Conservation (phyloP, 139 green algal species). For the Zygnema cylindricum region DNA sequence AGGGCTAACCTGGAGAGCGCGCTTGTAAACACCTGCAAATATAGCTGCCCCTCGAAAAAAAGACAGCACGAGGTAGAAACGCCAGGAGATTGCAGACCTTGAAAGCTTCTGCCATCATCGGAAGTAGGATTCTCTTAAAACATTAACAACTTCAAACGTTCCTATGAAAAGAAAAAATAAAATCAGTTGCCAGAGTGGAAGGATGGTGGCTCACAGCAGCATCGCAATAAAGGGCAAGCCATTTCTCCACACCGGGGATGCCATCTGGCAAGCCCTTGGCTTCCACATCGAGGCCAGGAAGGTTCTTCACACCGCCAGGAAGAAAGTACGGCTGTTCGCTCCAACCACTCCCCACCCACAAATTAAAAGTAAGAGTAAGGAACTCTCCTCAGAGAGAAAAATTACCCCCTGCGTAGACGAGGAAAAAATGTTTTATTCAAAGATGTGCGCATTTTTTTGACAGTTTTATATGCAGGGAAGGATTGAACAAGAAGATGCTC, state of each 20-base stretch:
- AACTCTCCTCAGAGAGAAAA: neutral
- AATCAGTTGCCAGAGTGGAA: too few relatives aligned
- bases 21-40: constrained; percentile 83
- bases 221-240: constrained; percentile 79
- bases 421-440: too few relatives aligned
- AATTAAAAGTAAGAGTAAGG: neutral
- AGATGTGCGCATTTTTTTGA: too few relatives aligned
- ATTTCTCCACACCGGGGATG: constrained; percentile 80
- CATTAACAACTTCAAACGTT: too few relatives aligned
- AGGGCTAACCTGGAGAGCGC: constrained; percentile 63
- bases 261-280: constrained; percentile 65
- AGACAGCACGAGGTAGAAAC: constrained; percentile 90
- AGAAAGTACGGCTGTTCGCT: constrained; percentile 77
- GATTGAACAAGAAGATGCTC: constrained; percentile 17
- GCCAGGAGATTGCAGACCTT: constrained; percentile 67
- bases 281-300: constrained; percentile 1
- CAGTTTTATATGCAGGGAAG: too few relatives aligned
- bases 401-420: neutral
- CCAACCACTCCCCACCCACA: neutral
- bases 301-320: constrained; percentile 44
- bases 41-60: constrained; percentile 93
- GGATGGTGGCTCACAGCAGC: constrained; percentile 15
- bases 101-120: neutral
- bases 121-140: too few relatives aligned
- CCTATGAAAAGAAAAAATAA: constrained; percentile 1